These are phyloP conservation scores for Candida lessepsii DNA, from an alignment of 805 yeast genomes.

Conservation along the genomic window DNA sequence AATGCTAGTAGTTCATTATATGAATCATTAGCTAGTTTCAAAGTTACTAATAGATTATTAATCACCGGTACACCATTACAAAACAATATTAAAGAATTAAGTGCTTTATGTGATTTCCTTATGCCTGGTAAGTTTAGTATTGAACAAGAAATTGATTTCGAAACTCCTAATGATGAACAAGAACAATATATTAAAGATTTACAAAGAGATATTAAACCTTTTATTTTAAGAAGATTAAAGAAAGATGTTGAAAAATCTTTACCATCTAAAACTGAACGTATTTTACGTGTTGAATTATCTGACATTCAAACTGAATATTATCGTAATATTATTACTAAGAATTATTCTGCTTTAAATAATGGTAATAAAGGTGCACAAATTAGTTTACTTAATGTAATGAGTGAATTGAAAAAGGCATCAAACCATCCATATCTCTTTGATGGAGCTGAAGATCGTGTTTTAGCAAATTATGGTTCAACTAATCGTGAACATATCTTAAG, in stretches of 20 bases:
- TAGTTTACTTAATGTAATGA: conserved; percentile 87
- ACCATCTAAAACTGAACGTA: conserved; percentile 94
- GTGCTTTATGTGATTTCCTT: conserved; percentile 89
- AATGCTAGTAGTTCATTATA: conserved; percentile 92
- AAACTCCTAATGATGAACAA: conserved; percentile 80
- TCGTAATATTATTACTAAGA: conserved; percentile 87
- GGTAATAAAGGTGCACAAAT: conserved; percentile 75
- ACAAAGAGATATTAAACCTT: conserved; percentile 85
- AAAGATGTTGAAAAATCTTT: conserved; percentile 96
- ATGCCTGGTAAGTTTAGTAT: conserved; percentile 93
- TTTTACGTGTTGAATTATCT: conserved; percentile 89
- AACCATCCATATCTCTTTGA: conserved; percentile 96
- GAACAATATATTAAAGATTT: conserved; percentile 85
- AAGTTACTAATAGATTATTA: conserved; percentile 76
- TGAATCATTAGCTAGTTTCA: conserved; percentile 81
- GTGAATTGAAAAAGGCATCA: conserved; percentile 93
- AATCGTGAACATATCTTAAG: conserved; percentile 78
- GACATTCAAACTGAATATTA: conserved; percentile 95
- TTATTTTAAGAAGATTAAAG: conserved; percentile 86
- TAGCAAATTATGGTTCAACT: conserved; percentile 58
- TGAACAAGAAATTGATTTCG: conserved; percentile 94
- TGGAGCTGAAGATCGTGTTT: conserved; percentile 82
- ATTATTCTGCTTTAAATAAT: conserved; percentile 79
- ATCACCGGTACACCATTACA: conserved; percentile 99
- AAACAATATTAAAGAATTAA: conserved; percentile 91